Base-by-base conservation (phyloP, 1,139 yeast genomes). In the Arxiozyma heterogenica region DNA sequence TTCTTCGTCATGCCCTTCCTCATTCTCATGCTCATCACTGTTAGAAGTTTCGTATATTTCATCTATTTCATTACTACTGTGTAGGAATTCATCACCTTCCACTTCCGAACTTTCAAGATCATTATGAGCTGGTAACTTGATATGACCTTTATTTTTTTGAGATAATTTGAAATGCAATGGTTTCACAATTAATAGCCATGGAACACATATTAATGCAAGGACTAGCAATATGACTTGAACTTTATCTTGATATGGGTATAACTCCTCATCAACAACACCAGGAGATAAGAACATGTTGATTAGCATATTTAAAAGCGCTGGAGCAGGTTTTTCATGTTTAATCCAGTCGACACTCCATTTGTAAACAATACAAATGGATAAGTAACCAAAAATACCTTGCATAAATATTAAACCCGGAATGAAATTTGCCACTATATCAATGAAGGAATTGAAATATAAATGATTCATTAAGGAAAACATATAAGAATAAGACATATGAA, bases 311-410 rank as follows among this genome's bases (percentile, higher is more conserved):
- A 86, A 76, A 63, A 86, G 75, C 45, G 90, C 87, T 46, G 95
- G 95, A 8, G 94, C 91, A 54, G 85, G 88, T 64, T 78, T 73
- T 2, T 73, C 78, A 54, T 81, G 76, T n/a, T 77, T 81, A 56
- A 78, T 75, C 95, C 95, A 86, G 68, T 86, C 83, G 56, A 82
- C 79, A 22, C 82, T 74, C 95, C 95, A 86, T 69, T 86, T 86
- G 75, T 82, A 85, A 50, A 86, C 79, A 58, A 86, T 86, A 60
- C 86, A 78, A 55, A 84, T 70, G 0, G 90, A 78, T 57, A 86
- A 74, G 65, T 86, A 86, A 25, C 95, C 95, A 66, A 86, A 86
- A 53, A 86, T 86, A 52, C 88, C 83, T 68, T 84, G 91, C 93
- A 86, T 84, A 70, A 86, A 86, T 54, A 86, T 73, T 55, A 86